Conservation (phyloP, 805 yeast genomes). For the Lipomyces lipofer region DNA sequence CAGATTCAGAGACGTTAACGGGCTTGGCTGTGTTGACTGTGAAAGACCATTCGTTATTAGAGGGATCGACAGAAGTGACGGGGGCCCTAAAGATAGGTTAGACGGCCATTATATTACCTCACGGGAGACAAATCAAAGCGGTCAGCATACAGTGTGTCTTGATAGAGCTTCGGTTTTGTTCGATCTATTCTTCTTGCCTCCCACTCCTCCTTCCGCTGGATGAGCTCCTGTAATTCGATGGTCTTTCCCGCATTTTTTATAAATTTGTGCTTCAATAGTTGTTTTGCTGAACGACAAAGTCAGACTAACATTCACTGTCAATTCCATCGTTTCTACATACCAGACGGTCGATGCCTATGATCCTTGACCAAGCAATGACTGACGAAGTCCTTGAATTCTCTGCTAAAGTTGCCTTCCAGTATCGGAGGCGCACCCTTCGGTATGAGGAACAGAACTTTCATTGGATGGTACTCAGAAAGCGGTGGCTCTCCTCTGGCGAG, state of each 20-base stretch:
- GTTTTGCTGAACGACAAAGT: constrained; percentile 44
- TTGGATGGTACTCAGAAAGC: constrained; percentile 53
- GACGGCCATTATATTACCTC: too few relatives aligned
- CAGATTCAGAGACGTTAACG: not conserved
- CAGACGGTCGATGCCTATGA: constrained; percentile 62
- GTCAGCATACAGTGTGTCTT: constrained; percentile 39
- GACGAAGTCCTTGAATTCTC: constrained; percentile 69
- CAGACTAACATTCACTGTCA: not conserved
- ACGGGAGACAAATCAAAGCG: too few relatives aligned
- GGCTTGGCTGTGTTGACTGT: constrained; percentile 11
- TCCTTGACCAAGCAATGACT: constrained; percentile 67
- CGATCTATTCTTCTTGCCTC: constrained; percentile 41
- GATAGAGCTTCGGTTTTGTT: constrained; percentile 34
- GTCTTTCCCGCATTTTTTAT: constrained; percentile 47
- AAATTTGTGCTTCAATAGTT: constrained; percentile 65
- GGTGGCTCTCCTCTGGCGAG: constrained; percentile 75
- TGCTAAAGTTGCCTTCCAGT: constrained; percentile 43
- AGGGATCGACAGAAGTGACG: constrained; percentile 8
- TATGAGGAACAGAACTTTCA: constrained; percentile 55
- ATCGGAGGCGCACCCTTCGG: constrained; percentile 53
- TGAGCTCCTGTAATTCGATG: constrained; percentile 42
- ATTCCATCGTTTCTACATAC: not conserved
- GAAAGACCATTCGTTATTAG: constrained; percentile 21
- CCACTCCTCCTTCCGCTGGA: constrained; percentile 50
- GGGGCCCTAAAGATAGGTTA: not conserved